These are phyloP conservation scores for Ambrosia artemisiifolia DNA, from an alignment of 129 eudicot species.

Conservation along the genomic window DNA sequence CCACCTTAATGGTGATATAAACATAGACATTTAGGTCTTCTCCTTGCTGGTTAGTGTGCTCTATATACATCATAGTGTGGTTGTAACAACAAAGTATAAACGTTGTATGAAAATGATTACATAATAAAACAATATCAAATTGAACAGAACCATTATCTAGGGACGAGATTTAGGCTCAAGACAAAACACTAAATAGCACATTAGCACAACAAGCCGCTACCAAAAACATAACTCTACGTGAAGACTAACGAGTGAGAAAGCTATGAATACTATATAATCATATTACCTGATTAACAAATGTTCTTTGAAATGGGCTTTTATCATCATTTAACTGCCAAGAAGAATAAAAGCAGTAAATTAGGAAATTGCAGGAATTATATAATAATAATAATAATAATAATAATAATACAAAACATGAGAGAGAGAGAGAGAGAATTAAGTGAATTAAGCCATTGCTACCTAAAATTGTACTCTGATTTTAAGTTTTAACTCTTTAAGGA, in stretches of 20 bases:
- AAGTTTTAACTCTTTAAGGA: not conserved
- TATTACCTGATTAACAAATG: conserved; percentile 91
- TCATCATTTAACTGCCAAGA: conserved; percentile 81
- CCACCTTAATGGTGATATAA: conserved; percentile 6
- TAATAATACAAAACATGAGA: not conserved
- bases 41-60: conserved; percentile 7
- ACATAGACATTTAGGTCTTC: not conserved
- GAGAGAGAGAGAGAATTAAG: not conserved
- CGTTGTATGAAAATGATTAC: not conserved
- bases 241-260: not conserved
- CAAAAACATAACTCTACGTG: conserved; percentile 13
- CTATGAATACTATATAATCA: conserved; percentile 4
- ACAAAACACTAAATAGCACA: not conserved
- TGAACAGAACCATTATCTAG: not conserved
- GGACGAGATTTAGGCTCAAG: not conserved
- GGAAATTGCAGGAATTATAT: conserved; percentile 7
- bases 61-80: conserved; percentile 8
- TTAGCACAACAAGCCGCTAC: conserved; percentile 7
- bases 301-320: conserved; percentile 92
- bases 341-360: conserved; percentile 21
- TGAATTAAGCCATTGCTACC: not conserved
- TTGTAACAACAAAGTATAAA: conserved; percentile 4
- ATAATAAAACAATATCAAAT: conserved; percentile 3
- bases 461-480: conserved; percentile 8
- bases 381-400: not conserved